Conservation (phyloP, 1,139 yeast genomes). For the Trichomonascaceae sp. region DNA sequence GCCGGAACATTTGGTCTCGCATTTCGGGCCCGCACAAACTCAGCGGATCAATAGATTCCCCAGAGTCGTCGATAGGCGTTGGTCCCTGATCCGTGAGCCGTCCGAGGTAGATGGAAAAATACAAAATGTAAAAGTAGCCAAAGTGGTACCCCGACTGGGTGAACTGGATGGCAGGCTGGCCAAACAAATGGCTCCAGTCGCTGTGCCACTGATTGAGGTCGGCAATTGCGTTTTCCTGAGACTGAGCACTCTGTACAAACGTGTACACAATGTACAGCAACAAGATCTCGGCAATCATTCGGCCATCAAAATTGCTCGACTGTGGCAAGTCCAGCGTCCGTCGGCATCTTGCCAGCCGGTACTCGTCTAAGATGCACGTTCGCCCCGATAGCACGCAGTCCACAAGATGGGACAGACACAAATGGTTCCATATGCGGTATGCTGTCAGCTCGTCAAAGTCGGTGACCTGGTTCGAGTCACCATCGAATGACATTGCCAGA, state of each 20-base stretch:
- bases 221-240: slow-evolving; percentile 22
- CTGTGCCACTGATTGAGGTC: slow-evolving; percentile 47
- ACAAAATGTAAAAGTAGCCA: slow-evolving; percentile 40
- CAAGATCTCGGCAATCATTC: slow-evolving; percentile 72
- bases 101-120: slow-evolving; percentile 21
- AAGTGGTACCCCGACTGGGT: slow-evolving; percentile 64
- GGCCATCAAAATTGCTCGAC: slow-evolving; percentile 69
- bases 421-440: slow-evolving; percentile 58
- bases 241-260: slow-evolving; percentile 35
- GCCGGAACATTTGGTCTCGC: slow-evolving; percentile 18
- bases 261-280: slow-evolving; percentile 50
- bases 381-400: slow-evolving; percentile 61
- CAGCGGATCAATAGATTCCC: slow-evolving; percentile 6
- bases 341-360: slow-evolving; percentile 48
- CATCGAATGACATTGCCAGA: slow-evolving; percentile 24
- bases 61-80: neutral
- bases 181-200: slow-evolving; percentile 60
- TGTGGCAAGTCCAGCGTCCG: slow-evolving; percentile 47
- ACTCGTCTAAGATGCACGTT: slow-evolving; percentile 59
- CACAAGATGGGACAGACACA: slow-evolving; percentile 55
- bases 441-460: slow-evolving; percentile 41
- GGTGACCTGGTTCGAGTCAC: slow-evolving; percentile 25
- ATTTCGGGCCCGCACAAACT: slow-evolving; percentile 10
- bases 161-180: slow-evolving; percentile 58
- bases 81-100: neutral